Evolutionary conservation across 257 asterid species (phyloP), one percentile per base, ranked within the genome.

Genomic region (Rubia yunnanensis): DNA sequence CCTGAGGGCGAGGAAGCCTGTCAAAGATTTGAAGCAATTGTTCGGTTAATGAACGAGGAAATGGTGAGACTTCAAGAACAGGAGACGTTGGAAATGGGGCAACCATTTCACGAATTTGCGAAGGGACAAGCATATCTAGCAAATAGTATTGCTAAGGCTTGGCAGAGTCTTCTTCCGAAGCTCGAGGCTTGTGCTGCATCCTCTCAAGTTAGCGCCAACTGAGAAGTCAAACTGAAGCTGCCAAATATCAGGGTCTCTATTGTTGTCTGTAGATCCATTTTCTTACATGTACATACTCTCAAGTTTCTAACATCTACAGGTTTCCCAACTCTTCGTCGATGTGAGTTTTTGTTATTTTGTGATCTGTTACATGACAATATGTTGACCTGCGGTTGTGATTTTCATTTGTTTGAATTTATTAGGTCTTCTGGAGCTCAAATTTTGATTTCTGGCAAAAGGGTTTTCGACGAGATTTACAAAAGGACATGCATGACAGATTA

Each of bases 101-200:
- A 88, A 35, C 95, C 96, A 27, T 94, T 94, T 72, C 96, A 94
- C 54, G 96, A 90, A 78, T 94, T 90, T 65, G 95, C 98, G 5
- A 75, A 86, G 76, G 99, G 98, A 66, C 99, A 94, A 56, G 95
- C 94, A 20, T 77, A 76, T 8, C 77, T 90, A 60, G 84, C 98
- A 13, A 88, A 78, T 62, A 75, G 87, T 38, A 84, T 94, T 1
- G 95, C 95, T 15, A 92, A 81, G 24, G 96, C 95, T 14, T 94
- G 99, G 99, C 83, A 91, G 61, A 86, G 95, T 75, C 92, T 94
- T 78, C 98, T 94, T 78, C 99, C 96, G 70, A 90, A 86, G 85
- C 89, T 94, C 7, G 97, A 86, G 75, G 84, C 91, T 63, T 82
- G 86, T 77, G 78, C 95, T 64, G 79, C 95, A 62, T 75, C 83